These are phyloP conservation scores for Sporothrix euskadiensis DNA, from an alignment of 2,329 filamentous ascomycete species.

Conservation along the genomic window DNA sequence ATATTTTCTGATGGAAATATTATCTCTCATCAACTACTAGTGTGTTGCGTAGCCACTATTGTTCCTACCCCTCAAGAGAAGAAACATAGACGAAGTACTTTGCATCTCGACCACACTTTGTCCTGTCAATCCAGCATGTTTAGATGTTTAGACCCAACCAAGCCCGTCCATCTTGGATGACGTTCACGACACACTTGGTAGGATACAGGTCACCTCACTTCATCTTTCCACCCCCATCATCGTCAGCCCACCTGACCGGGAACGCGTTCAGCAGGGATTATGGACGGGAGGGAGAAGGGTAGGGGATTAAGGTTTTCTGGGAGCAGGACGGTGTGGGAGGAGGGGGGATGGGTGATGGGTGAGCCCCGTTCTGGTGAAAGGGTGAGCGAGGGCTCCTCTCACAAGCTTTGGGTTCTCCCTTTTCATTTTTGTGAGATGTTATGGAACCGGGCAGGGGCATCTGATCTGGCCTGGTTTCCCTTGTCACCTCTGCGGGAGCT, in stretches of 20 bases:
- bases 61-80: no score
- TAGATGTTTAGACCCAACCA: neutral
- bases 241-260: neutral
- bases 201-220: neutral
- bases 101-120: neutral
- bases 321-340: slow-evolving; percentile 17
- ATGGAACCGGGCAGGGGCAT: neutral
- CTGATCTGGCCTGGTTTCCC: neutral
- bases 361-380: neutral
- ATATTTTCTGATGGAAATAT: no score
- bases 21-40: no score
- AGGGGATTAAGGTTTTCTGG: slow-evolving; percentile 31
- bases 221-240: neutral
- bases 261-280: slow-evolving; percentile 19
- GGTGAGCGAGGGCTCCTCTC: neutral
- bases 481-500: neutral
- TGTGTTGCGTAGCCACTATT: no score
- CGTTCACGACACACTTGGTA: neutral
- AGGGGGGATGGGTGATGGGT: neutral
- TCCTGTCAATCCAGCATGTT: neutral
- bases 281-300: slow-evolving; percentile 5
- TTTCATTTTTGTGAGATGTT: slow-evolving; percentile 7
- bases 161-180: neutral
- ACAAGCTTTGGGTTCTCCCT: neutral
- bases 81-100: neutral